Conservation (phyloP, 2,329 filamentous ascomycete species). For the Elsinoe perseae region DNA sequence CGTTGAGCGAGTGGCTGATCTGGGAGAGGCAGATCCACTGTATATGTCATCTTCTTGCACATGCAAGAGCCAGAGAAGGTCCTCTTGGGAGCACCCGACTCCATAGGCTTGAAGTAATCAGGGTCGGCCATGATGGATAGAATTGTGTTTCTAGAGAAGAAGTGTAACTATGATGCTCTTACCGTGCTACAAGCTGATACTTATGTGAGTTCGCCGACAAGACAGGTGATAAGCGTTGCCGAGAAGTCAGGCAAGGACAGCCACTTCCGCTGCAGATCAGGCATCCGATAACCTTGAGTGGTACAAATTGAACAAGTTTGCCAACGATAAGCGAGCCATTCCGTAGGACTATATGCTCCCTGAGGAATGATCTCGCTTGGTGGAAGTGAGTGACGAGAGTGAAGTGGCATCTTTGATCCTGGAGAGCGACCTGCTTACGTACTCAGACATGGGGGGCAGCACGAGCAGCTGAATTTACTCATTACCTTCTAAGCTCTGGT, state of each 20-base stretch:
- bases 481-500: neutral
- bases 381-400: neutral
- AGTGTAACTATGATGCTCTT: too few relatives aligned
- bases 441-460: too few relatives aligned
- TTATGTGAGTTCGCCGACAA: neutral
- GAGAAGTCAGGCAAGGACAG: constrained; percentile 4
- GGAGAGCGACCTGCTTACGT: neutral
- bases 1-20: neutral
- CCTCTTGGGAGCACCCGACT: constrained; percentile 3
- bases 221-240: neutral
- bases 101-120: neutral
- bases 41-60: constrained; percentile 15
- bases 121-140: neutral
- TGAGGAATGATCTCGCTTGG: neutral
- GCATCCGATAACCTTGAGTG: neutral
- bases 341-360: neutral
- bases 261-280: constrained; percentile 1
- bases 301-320: neutral
- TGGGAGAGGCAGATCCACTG: constrained; percentile 3
- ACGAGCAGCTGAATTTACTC: neutral
- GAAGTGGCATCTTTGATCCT: neutral
- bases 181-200: too few relatives aligned
- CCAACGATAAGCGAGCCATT: neutral
- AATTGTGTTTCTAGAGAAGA: neutral
- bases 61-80: constrained; percentile 13